These are phyloP conservation scores for Penicillium olsonii DNA, from an alignment of 2,329 filamentous ascomycete genomes.

Conservation along the genomic window DNA sequence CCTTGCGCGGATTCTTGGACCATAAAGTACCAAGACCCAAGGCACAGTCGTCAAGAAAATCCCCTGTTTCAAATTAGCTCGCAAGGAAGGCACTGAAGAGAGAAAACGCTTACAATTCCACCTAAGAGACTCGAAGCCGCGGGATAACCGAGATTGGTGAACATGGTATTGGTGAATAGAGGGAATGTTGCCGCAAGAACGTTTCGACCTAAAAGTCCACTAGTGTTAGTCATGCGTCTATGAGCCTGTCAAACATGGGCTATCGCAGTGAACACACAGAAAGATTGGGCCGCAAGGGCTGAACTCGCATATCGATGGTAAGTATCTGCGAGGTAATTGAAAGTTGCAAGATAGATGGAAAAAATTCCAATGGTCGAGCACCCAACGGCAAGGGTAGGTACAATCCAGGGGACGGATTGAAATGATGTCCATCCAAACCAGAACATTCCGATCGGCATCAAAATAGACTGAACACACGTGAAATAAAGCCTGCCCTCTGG, in stretches of 20 bases:
- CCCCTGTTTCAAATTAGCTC: too few species aligned
- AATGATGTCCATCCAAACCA: conserved; percentile 75
- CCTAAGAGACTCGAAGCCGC: conserved; percentile 75
- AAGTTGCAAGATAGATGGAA: conserved; percentile 81
- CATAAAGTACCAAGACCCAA: too few species aligned
- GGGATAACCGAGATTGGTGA: conserved; percentile 68
- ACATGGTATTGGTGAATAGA: conserved; percentile 72
- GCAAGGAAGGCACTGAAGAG: too few species aligned
- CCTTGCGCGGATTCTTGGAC: too few species aligned
- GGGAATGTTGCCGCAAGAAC: conserved; percentile 80
- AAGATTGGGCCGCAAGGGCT: conserved; percentile 81
- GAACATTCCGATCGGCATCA: conserved; percentile 79
- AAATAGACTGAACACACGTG: conserved; percentile 70
- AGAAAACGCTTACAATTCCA: conserved; percentile 67
- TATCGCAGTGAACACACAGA: conserved; percentile 54
- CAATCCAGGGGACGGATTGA: conserved; percentile 67
- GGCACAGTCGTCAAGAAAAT: too few species aligned
- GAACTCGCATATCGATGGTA: conserved; percentile 85
- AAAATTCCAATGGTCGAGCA: conserved; percentile 85
- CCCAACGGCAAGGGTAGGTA: conserved; percentile 67
- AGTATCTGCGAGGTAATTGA: conserved; percentile 89
- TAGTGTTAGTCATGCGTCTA: conserved; percentile 1
- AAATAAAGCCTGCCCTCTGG: conserved; percentile 84
- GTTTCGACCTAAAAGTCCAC: conserved; percentile 65
- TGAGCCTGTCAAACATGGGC: neutral